Conservation (phyloP, 768 basidiomycete species). For the Cantharellus anzutake region DNA sequence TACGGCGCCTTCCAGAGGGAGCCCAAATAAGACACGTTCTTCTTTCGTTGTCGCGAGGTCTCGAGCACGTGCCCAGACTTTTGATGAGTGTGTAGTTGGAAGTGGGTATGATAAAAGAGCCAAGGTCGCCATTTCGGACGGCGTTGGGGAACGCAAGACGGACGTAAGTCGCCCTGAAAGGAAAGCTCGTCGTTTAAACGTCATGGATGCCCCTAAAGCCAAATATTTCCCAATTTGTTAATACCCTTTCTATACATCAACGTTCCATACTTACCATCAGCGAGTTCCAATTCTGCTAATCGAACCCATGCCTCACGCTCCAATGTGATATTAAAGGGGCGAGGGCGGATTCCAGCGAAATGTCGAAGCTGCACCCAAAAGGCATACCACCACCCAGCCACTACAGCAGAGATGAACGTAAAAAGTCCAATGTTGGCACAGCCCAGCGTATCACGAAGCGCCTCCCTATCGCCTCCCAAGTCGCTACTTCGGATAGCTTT, state of each 20-base stretch:
- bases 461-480: background rate
- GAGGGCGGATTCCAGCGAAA: no score
- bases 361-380: background rate
- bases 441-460: background rate
- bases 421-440: background rate
- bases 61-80: conserved; percentile 25
- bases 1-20: background rate
- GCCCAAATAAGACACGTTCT: background rate
- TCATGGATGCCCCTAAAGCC: background rate
- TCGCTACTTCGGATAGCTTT: no score
- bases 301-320: background rate
- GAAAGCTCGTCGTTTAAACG: background rate
- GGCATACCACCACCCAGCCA: background rate
- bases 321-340: background rate
- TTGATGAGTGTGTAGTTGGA: conserved; percentile 24
- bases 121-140: conserved; percentile 33
- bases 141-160: conserved; percentile 24
- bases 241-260: conserved; percentile 10
- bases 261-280: conserved; percentile 18
- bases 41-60: background rate
- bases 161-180: background rate
- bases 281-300: conserved; percentile 11
- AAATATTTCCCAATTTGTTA: conserved; percentile 4
- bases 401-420: background rate
- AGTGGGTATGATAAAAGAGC: conserved; percentile 35